Base-by-base conservation (phyloP, 2,329 filamentous ascomycete genomes). In the Arthrobotrys pseudoclavata region DNA sequence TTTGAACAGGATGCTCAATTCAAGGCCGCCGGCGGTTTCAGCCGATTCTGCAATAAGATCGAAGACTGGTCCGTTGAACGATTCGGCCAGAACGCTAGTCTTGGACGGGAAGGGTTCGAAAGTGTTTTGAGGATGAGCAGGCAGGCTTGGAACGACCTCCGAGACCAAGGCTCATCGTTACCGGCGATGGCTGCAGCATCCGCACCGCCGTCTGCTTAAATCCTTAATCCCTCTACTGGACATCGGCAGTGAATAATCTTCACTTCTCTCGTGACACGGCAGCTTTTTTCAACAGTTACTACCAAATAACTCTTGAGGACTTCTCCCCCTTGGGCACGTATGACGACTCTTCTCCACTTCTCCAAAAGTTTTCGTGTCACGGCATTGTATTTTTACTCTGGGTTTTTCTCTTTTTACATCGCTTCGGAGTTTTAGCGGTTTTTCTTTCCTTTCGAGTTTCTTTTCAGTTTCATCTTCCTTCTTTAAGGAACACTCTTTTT, bases 41-140 rank as follows among this genome's bases (percentile, higher is more conserved):
- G 97, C 85, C 93, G 94, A 83, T 94, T 98, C 83, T 96, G 93
- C 87, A 97, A 96, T 85, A 93, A 91, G 83, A 96, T 99, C 81
- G 96, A 99, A 86, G 94, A 98, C 81, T 90, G 92, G 64, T 92
- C 94, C 48, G 91, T 98, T 52, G 92, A 91, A 80, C 87, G 93
- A 68, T 99, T 99, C 86, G 89, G 90, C 81, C 93, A 99, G 84
- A 99, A 99, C 82, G 95, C 96, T 24, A 87, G 87, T 81, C 94
- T 93, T 85, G 96, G 96, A 80, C 90, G 92, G 80, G 94, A 98
- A 84, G 96, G 96, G 1, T 99, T 99, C 83, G 96, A 99, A 86
- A 89, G 91, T 79, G 96, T 99, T 7, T 87, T 99, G 34, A 92
- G 93, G 83, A 97, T 97, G 91, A 77, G 74, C 61, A 50, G 74